A percentile compares a stretch with the other conserved stretches of the same genome.
Conservation (phyloP, 1,284 basidiomycete species). For the Cryptococcus sp. region DNA sequence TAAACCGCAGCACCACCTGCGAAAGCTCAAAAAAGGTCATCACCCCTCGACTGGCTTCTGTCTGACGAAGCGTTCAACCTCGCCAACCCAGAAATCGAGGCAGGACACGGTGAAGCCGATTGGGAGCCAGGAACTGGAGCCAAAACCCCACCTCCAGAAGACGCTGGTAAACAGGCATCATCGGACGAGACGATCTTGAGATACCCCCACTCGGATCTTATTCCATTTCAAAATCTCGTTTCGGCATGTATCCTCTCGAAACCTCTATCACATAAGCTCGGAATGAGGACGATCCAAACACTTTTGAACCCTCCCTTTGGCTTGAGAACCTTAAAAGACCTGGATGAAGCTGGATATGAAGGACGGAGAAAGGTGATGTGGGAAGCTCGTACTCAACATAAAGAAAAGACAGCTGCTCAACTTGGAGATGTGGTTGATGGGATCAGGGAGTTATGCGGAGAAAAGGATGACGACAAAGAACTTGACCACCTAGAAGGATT, state of each 20-base stretch:
- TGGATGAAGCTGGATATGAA: slow-evolving; percentile 21
- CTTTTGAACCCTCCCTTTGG: slow-evolving; percentile 27
- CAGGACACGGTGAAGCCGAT: slow-evolving; percentile 26
- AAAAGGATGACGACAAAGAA: slow-evolving; percentile 10
- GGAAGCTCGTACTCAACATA: slow-evolving; percentile 71
- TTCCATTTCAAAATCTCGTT: slow-evolving; percentile 29
- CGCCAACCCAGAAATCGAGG: slow-evolving; percentile 20
- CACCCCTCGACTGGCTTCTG: slow-evolving; percentile 20
- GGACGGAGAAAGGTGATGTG: slow-evolving; percentile 20
- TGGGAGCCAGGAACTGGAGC: slow-evolving; percentile 4
- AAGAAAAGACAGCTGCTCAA: slow-evolving; percentile 62
- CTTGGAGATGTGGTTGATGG: slow-evolving; percentile 63
- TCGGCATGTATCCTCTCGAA: slow-evolving; percentile 26
- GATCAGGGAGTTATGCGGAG: slow-evolving; percentile 20
- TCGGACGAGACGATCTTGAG: slow-evolving; percentile 11
- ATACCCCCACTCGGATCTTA: slow-evolving; percentile 25
- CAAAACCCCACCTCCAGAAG: slow-evolving; percentile 8
- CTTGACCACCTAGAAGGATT: slow-evolving; percentile 9
- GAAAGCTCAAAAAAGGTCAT: slow-evolving; percentile 4
- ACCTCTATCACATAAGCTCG: slow-evolving; percentile 28
- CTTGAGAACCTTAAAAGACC: slow-evolving; percentile 14
- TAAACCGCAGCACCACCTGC: slow-evolving; percentile 4
- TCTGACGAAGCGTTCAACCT: slow-evolving; percentile 24
- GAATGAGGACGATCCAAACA: slow-evolving; percentile 27
- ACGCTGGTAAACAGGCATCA: slow-evolving; percentile 5